Conservation (phyloP, 2,329 filamentous ascomycete species). For the Didymella pomorum region DNA sequence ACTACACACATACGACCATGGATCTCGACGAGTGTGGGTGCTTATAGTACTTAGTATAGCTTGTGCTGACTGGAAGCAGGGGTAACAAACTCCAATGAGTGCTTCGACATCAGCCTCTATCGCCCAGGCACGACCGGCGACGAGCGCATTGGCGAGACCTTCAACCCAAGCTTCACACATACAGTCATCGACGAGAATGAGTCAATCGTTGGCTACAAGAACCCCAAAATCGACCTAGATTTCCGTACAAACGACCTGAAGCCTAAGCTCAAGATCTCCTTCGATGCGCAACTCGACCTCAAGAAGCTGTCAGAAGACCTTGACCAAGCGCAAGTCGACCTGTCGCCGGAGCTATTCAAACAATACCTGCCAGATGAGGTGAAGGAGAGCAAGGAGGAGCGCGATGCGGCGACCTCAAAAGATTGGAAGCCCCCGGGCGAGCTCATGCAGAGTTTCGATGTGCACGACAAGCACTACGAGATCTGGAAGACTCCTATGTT, state of each 20-base stretch:
- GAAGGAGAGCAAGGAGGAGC: constrained; percentile 32
- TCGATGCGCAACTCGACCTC: constrained; percentile 77
- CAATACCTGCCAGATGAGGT: constrained; percentile 54
- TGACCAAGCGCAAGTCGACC: constrained; percentile 68
- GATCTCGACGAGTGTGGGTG: constrained; percentile 47
- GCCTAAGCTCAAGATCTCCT: constrained; percentile 76
- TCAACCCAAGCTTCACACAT: constrained; percentile 89
- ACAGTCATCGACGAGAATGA: constrained; percentile 94
- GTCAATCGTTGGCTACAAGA: constrained; percentile 87
- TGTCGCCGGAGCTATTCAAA: constrained; percentile 66
- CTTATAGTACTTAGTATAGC: rapidly evolving
- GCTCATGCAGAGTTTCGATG: constrained; percentile 69
- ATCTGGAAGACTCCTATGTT: constrained; percentile 82
- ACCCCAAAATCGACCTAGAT: constrained; percentile 76
- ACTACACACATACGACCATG: constrained; percentile 24
- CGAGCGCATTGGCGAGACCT: constrained; percentile 64
- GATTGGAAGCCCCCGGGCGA: constrained; percentile 77
- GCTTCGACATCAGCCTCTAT: constrained; percentile 50
- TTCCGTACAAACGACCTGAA: constrained; percentile 78
- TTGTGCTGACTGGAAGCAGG: constrained; percentile 34
- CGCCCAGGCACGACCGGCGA: constrained; percentile 36
- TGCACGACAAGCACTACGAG: constrained; percentile 73
- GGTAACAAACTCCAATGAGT: constrained; percentile 49
- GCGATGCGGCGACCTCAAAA: constrained; percentile 30
- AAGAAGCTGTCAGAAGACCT: constrained; percentile 64